phyloP scores from a whole-genome alignment of 1,139 yeast species.

The Debaryomyces nepalensis region DNA sequence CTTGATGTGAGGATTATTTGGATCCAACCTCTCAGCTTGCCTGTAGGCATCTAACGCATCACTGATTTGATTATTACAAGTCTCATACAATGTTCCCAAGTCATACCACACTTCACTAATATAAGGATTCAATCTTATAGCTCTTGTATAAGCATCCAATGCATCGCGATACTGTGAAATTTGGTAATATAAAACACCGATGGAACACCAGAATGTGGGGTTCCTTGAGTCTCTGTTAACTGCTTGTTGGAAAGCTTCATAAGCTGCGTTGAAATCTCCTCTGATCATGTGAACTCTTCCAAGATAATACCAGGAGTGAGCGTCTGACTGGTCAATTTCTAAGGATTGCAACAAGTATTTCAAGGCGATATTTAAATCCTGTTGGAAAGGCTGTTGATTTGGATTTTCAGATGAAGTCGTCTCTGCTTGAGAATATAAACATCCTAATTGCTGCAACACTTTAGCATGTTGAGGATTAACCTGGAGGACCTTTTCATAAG shows the following conservation, averaged over 20 bases:
- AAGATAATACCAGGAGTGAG: slow-evolving; percentile 95
- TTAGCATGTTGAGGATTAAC: slow-evolving; percentile 95
- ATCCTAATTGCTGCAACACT: slow-evolving; percentile 93
- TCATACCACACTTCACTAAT: slow-evolving; percentile 99
- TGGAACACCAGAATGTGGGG: slow-evolving; percentile 99
- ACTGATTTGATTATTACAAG: slow-evolving; percentile 91
- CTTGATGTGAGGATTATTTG: slow-evolving; percentile 91
- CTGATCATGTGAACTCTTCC: slow-evolving; percentile 98
- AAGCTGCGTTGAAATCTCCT: slow-evolving; percentile 93
- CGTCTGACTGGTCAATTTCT: slow-evolving; percentile 88
- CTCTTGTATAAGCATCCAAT: slow-evolving; percentile 94
- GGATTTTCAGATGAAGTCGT: slow-evolving; percentile 24
- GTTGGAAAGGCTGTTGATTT: slow-evolving; percentile 45
- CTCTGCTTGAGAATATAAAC: slow-evolving; percentile 86
- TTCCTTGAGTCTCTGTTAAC: slow-evolving; percentile 95
- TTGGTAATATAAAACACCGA: slow-evolving; percentile 95
- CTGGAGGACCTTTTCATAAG: slow-evolving; percentile 88
- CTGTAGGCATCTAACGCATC: slow-evolving; percentile 97
- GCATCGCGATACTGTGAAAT: slow-evolving; percentile 96
- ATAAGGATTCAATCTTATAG: slow-evolving; percentile 92
- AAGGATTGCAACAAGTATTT: slow-evolving; percentile 82
- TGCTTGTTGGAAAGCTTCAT: slow-evolving; percentile 98
- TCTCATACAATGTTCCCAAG: slow-evolving; percentile 93
- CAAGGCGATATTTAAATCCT: slow-evolving; percentile 83
- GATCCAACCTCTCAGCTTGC: slow-evolving; percentile 94